Evolutionary conservation across 1,284 basidiomycete species (phyloP), one percentile per base, ranked within the genome.

Genomic region (Caloboletus firmus): DNA sequence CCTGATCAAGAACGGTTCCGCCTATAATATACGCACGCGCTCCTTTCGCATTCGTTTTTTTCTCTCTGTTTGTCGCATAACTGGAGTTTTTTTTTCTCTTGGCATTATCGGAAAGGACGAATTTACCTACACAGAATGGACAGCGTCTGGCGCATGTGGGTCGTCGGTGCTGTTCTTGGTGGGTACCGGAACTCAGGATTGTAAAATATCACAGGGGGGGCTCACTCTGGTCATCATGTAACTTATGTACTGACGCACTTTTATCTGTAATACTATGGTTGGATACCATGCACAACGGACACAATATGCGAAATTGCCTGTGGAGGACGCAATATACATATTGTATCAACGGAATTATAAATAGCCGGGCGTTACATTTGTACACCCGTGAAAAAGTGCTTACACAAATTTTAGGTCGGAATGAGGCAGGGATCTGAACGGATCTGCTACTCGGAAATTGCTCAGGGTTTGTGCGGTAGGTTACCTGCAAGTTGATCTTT

Each of bases 111-210:
- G 34, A 51, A 44, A 31, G 31, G 47, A 32, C 31, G 20, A 12
- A 11, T 28, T 52, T 45, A 36, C 43, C 46, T 39, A 26, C 40
- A 28, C n/a, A n/a, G n/a, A n/a, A 20, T 18, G 17, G 15, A 18
- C 42, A 34, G 50, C 30, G 8, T 42, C 46, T 41, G 53, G 44
- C 50, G 59, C 59, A 60, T 51, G 9, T 52, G 45, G 62, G 22
- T 53, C 56, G 55, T 55, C 44, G 45, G 41, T 2, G 26, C 20
- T 55, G 50, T 42, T 52, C 32, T 32, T 12, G 51, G 57, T 58
- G 24, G 41, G 63, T 66, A 57, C 45, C 22, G 51, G 56, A 60
- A 62, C 49, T 50, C 50, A 41, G 8, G 63, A 22, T 31, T 66
- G 60, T 61, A 56, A 49, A 17, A 51, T 62, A 62, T 59, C 47